Conservation (phyloP, 2,329 filamentous ascomycete genomes). For the Cladophialophora immunda region DNA sequence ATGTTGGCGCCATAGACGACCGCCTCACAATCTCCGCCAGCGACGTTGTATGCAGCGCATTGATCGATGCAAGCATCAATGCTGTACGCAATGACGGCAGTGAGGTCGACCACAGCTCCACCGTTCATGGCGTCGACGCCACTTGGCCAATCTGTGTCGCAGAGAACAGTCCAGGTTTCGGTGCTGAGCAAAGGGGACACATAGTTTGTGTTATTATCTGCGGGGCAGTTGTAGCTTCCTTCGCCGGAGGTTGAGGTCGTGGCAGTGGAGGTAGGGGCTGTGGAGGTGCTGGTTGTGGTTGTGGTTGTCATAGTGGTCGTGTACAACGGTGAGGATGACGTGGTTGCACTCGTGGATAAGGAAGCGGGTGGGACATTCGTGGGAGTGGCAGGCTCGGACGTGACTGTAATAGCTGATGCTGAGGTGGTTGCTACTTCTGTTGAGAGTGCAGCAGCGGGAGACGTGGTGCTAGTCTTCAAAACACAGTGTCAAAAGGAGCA, state of each 20-base stretch:
- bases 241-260: conserved; percentile 9
- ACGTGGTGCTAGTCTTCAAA: conserved; percentile 8
- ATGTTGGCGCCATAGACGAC: conserved; percentile 22
- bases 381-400: not conserved
- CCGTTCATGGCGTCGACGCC: conserved; percentile 4
- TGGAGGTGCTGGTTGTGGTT: conserved; percentile 1
- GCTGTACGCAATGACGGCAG: conserved; percentile 17
- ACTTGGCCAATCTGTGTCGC: conserved; percentile 19
- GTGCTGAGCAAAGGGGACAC: not conserved
- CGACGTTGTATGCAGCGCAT: conserved; percentile 14
- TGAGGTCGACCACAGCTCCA: conserved; percentile 12
- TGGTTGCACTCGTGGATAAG: no score
- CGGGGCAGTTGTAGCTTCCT: conserved; percentile 22
- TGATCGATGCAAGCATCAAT: conserved; percentile 16
- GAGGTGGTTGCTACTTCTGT: conserved; percentile 7
- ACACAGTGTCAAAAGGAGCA: conserved; percentile 2
- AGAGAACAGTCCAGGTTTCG: conserved; percentile 8
- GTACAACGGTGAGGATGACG: not conserved
- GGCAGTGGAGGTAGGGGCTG: not conserved
- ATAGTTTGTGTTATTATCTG: conserved; percentile 15
- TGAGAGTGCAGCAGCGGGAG: not conserved
- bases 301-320: not conserved
- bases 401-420: not conserved
- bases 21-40: conserved; percentile 8
- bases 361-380: no score